Base-by-base conservation (phyloP, 352 stramenopile species). In the Phytophthora idaei region DNA sequence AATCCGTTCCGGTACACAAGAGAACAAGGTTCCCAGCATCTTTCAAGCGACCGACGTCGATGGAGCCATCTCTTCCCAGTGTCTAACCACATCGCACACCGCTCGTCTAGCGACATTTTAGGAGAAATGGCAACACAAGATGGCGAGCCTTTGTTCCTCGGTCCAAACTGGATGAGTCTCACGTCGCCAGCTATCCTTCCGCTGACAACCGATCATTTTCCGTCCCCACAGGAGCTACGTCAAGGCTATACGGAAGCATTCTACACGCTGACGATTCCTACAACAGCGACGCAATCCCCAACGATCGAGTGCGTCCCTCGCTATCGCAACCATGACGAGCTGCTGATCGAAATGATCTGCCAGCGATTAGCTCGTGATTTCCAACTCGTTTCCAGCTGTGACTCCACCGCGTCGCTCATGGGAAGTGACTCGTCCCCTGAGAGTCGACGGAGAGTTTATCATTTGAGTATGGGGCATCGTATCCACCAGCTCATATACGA, bases 1-100 rank as follows among this genome's bases (percentile, higher is more conserved):
- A 87, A 89, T 46, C 79, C 80, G 0, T 90, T 90, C 42, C 78
- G 60, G 15, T 89, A 82, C 48, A 77, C 69, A 6, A 80, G 59
- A 80, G 50, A 69, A 69, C 61, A 75, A 46, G 21, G 64, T 51
- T 51, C 70, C 4, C 67, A 81, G 12, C 59, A 49, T 46, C 57
- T 92, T 31, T 92, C 82, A 14, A 89, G 66, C 21, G 98, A 99
- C 78, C 83, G 95, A 34, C 80, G 95, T 12, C 76, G 97, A 64
- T 99, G 97, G 97, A 98, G 83, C 49, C 97, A 99, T 68, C 88
- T 99, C 11, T 99, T 99, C 57, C 95, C 97, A 42, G 61, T 77
- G 28, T 83, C 77, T 7, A 68, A 55, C 27, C 55, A 80, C 17
- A 31, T 51, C 0, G 2, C 27, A 29, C 47, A 66, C 12, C 57